Evolutionary conservation across 441 rosid species (phyloP).

Genomic region (Geranium incanum): DNA sequence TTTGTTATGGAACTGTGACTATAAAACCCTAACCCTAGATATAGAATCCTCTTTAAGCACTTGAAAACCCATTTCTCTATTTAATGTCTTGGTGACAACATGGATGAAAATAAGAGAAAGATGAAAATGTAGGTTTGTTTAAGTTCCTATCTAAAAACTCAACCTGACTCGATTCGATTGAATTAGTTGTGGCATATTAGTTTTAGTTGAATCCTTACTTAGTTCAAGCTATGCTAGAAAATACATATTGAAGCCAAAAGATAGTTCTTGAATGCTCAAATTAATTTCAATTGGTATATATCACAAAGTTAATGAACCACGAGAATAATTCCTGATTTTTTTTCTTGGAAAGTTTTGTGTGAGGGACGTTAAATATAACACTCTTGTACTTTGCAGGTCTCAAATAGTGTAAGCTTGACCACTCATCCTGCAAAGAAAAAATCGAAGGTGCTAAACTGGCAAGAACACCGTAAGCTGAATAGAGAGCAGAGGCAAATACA

Average conservation of each 20-base stretch:
- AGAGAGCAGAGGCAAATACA: constrained; percentile 67
- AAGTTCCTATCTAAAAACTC: background rate
- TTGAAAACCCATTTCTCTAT: background rate
- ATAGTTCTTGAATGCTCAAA: background rate
- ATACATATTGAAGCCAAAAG: background rate
- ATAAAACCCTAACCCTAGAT: background rate
- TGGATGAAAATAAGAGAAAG: background rate
- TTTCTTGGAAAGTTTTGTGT: background rate
- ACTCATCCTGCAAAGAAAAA: constrained; percentile 56
- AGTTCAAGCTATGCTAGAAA: background rate
- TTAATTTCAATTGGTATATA: background rate
- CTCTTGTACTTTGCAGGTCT: constrained; percentile 30
- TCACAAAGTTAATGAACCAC: background rate
- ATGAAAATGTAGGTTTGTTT: background rate
- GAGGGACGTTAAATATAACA: constrained; percentile 10
- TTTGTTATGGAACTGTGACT: background rate
- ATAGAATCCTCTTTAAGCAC: background rate
- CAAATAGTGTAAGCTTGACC: constrained; percentile 23
- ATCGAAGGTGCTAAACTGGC: constrained; percentile 55
- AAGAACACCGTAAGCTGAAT: constrained; percentile 59
- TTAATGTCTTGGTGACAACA: background rate
- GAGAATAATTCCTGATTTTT: background rate
- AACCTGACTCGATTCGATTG: background rate
- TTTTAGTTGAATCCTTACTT: background rate
- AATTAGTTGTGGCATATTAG: background rate